Base-by-base conservation (phyloP, 2,329 filamentous ascomycete genomes). In the Cercospora brassicicola region DNA sequence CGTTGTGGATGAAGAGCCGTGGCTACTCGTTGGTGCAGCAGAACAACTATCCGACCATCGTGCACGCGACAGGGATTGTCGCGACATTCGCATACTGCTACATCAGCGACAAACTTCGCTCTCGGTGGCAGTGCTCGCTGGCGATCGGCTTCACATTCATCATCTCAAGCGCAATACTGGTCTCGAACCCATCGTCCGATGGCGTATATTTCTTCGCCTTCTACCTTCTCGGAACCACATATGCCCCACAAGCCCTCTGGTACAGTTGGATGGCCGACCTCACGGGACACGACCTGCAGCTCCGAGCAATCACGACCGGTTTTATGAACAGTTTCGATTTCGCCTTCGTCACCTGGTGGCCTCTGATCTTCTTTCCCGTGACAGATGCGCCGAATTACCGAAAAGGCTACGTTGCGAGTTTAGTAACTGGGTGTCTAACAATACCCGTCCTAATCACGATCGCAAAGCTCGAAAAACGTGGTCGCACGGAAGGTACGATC, bases 241-340 rank as follows among this genome's bases (percentile, higher is more conserved):
- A 81, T 63, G 81, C 82, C 1, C 82, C 81, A 0, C 82, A 83
- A 65, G 82, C 82, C 4, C 73, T 83, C 18, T 83, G 82, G 82
- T 83, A 83, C 69, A 79, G 80, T 0, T 83, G 82, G 82, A 82
- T 83, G 80, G 81, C 81, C 0, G 81, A 83, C 62, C 72, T 83
- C 7, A 81, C 79, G 7, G 74, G 76, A 3, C 78, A 81, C 30
- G 79, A 80, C 20, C 64, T 80, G 8, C 81, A 83, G 51, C 76
- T 83, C 2, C 76, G 81, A 0, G 81, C 81, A 1, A 81, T 83
- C 55, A 82, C 81, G 2, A 83, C 81, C 6, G 69, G 69, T 4
- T 71, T 71, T 55, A 71, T 71, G 69, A 71, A 71, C 59, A 66
- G 62, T 30, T 71, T 71, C 55, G 69, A 71, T 28, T 69, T 71